Evolutionary conservation across 805 yeast genomes (phyloP), one percentile per base, ranked within the genome.

Genomic region (Pichia phayaonensis): DNA sequence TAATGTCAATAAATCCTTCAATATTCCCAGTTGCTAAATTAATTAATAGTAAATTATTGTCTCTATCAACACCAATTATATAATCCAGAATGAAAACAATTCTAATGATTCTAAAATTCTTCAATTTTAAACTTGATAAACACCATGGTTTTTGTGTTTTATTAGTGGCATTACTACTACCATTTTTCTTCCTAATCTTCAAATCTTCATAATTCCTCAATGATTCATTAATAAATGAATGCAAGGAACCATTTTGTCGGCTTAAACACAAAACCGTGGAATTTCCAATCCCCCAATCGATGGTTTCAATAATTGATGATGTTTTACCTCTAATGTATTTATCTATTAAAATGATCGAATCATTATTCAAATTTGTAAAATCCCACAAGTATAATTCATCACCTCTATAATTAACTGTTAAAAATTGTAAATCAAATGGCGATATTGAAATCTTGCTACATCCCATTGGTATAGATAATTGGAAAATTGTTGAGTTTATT

Each of bases 361-460:
- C 59, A 1, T 82, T 78, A 38, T 74, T 66, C 49, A 34, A 34
- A 34, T 72, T 71, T 43, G 81, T 70, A 49, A 76, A 70, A 58
- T 84, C 90, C 85, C 88, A 84, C 55, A 81, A 68, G 57, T 72
- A 81, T 6, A 84, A 67, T 46, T 71, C 75, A 60, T 84, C 88
- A 2, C 90, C 90, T 47, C 86, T 70, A 22, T 62, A 58, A 12
- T 77, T 74, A 3, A 75, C 74, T 10, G 83, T 76, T 0, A 81
- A 74, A 46, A 84, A 61, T 29, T 76, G 75, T 40, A 77, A 59
- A 58, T 83, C 87, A 60, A 73, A 78, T 0, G 86, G 85, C 0
- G 85, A 81, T 8, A 84, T 59, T 2, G 84, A 79, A 2, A 84
- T 61, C 23, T 72, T 65, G 0, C 88, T 80, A 27, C 84, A 73